Evolutionary conservation across 2,329 filamentous ascomycete species (phyloP).

Genomic region (Pestalotiopsis sp.): DNA sequence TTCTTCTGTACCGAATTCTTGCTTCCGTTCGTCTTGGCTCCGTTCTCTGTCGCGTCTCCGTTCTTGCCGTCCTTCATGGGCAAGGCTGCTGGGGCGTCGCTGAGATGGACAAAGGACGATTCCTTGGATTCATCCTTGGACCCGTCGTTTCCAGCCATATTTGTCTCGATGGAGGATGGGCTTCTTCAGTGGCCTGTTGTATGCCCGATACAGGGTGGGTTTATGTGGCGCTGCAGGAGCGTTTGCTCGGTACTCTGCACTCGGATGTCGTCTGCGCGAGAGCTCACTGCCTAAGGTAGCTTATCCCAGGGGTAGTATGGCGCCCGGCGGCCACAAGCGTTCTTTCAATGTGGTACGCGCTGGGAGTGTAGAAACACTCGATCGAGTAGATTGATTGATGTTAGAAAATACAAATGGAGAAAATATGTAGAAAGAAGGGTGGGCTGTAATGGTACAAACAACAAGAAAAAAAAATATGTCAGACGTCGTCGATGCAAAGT

Average conservation of each 20-base stretch:
- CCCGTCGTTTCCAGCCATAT: background rate
- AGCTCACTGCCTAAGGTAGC: background rate
- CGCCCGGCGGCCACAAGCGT: background rate
- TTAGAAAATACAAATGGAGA: background rate
- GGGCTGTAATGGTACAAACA: background rate
- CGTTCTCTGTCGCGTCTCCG: background rate
- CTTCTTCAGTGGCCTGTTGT: background rate
- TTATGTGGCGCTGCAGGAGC: background rate
- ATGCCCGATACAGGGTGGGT: background rate
- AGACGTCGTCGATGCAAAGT: background rate
- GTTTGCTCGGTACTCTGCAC: background rate
- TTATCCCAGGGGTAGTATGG: background rate
- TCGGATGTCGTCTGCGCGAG: background rate
- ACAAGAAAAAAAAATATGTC: background rate
- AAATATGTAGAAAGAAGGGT: background rate
- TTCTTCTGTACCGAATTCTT: conserved; percentile 4
- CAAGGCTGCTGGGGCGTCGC: conserved; percentile 15
- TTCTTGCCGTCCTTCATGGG: background rate
- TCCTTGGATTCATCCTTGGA: conserved; percentile 8
- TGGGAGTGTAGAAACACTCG: background rate
- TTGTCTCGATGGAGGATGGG: background rate
- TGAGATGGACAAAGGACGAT: conserved; percentile 16
- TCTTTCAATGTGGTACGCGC: background rate
- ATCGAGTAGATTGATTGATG: background rate
- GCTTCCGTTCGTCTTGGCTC: background rate